Evolutionary conservation across 495 filamentous ascomycete species (phyloP), one percentile per base, ranked within the genome.

Genomic region (Penicillium ochrochloron): DNA sequence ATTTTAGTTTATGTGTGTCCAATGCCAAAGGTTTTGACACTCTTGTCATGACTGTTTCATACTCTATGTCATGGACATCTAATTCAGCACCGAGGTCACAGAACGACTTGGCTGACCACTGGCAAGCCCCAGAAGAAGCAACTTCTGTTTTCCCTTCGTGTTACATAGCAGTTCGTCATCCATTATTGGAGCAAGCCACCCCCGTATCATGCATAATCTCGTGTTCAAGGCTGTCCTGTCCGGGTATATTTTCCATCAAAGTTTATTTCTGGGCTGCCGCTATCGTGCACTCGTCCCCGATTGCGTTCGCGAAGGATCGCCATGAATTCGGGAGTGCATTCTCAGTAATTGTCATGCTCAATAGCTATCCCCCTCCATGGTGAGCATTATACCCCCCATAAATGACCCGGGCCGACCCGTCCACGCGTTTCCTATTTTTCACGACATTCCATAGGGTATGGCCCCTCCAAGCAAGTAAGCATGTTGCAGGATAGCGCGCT

Each of bases 1-100:
- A 52, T 52, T 52, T n/a, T 52, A 31, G 23, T 52, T 51, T 52
- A 52, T 29, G 25, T 5, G 14, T 52, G 48, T n/a, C 15, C 48
- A 52, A 52, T 52, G 10, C 10, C 15, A 29, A 15, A 52, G 5
- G 25, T 17, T 31, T 31, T 8, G n/a, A 5, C 11, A 2, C 3
- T 17, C 12, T 27, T 51, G 2, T 17, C 48, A 27, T 29, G 48
- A 29, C 5, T 15, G 27, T 7, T 15, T 51, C 23, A 17, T 27
- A 29, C 23, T 19, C 6, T 8, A 44, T 44, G 19, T 23, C 0
- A 17, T 23, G 42, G 19, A 3, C n/a, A 23, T 2, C 11, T 21
- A 23, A 12, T 29, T 11, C 12, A 29, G 48, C 48, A 17, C 12
- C 3, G 23, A 5, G 21, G 25, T 50, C 23, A 29, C 23, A 29